phyloP scores from a whole-genome alignment of 495 filamentous ascomycete species.

The Lophiotrema nucula region DNA sequence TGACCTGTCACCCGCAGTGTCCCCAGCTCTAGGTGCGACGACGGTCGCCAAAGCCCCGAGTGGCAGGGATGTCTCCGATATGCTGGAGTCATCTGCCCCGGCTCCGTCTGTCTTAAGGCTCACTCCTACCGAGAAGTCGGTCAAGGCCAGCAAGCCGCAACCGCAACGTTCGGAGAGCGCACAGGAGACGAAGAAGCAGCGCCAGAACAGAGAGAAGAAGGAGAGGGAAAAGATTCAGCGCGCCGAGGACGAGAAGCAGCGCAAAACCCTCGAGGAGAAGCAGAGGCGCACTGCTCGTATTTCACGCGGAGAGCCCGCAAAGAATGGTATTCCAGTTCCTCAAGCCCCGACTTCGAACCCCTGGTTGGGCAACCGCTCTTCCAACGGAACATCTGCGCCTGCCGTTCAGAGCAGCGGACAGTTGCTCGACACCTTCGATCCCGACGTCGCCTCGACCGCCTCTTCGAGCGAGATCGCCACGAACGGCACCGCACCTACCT shows the following conservation, averaged over 20 bases:
- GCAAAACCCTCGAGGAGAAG: conserved; percentile 69
- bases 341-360: conserved; percentile 58
- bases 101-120: conserved; percentile 76
- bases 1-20: conserved; percentile 37
- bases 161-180: conserved; percentile 47
- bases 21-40: conserved; percentile 28
- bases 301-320: conserved; percentile 70
- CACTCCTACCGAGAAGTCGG: conserved; percentile 60
- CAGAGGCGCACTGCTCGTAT: conserved; percentile 77
- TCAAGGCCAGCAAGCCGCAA: conserved; percentile 64
- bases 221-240: conserved; percentile 69
- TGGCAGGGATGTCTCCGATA: conserved; percentile 71
- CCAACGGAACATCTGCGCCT: no score
- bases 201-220: conserved; percentile 78
- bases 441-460: conserved; percentile 43
- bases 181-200: conserved; percentile 85
- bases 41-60: conserved; percentile 33
- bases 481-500: conserved; percentile 34
- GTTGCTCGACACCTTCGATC: conserved; percentile 76
- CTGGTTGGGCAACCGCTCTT: conserved; percentile 55
- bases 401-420: conserved; percentile 42
- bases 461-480: conserved; percentile 33
- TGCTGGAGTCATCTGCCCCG: conserved; percentile 71
- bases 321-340: conserved; percentile 64
- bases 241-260: conserved; percentile 70